A percentile compares a stretch with the other conserved stretches of the same genome.
These are phyloP conservation scores for Canavalia gladiata DNA, from an alignment of 306 rosid species.

Conservation along the genomic window DNA sequence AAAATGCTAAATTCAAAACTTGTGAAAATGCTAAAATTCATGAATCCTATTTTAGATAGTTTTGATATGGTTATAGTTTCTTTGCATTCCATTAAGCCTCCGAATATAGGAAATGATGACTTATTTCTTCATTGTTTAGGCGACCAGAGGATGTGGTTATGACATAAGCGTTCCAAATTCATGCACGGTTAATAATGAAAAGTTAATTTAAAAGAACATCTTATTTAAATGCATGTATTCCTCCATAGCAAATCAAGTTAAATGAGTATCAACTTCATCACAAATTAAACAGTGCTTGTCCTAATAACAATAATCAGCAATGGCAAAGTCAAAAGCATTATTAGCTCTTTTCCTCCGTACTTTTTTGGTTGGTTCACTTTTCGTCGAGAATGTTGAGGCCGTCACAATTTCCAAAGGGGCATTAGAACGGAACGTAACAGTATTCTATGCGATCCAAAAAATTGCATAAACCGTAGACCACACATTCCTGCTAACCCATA, in stretches of 20 bases:
- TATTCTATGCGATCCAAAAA: not conserved
- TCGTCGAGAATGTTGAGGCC: not conserved
- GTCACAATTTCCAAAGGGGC: not conserved
- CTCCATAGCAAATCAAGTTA: not conserved
- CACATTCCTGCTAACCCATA: not conserved
- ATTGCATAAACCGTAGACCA: not conserved
- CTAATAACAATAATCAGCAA: not conserved
- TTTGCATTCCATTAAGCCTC: not conserved
- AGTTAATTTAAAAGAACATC: not conserved
- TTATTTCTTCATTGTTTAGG: not conserved
- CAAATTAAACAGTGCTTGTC: too few relatives aligned
- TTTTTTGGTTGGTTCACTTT: not conserved
- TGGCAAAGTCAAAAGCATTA: conserved; percentile 22
- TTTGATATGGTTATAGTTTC: not conserved
- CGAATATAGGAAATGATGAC: not conserved
- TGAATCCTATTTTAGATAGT: too few relatives aligned
- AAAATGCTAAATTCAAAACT: too few relatives aligned
- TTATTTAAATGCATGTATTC: conserved; percentile 2
- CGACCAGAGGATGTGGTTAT: not conserved
- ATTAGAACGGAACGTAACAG: not conserved
- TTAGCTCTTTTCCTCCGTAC: conserved; percentile 6
- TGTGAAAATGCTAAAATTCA: too few relatives aligned
- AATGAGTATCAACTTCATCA: too few relatives aligned
- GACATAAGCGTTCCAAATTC: not conserved
- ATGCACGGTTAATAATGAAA: not conserved